phyloP scores from a whole-genome alignment of 2,329 filamentous ascomycete species.

The Zymoseptoria brevis region DNA sequence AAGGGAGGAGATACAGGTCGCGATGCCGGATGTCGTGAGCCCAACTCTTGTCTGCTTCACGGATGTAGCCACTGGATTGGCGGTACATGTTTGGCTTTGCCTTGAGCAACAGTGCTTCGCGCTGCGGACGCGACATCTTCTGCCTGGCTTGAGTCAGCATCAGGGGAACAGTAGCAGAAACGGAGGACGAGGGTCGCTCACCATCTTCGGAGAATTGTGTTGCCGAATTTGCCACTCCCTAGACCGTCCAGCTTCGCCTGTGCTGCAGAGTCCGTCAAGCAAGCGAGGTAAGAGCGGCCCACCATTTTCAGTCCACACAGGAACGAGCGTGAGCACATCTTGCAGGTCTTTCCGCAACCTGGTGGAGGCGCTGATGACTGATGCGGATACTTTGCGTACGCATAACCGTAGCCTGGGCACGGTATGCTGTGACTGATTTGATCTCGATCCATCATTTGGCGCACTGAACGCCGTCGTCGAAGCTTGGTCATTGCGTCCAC shows the following conservation, averaged over 20 bases:
- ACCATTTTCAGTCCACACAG: no score
- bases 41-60: neutral
- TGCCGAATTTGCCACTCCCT: no score
- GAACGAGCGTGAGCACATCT: neutral
- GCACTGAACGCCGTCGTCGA: no score
- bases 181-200: no score
- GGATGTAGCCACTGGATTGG: neutral
- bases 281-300: no score
- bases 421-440: neutral
- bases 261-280: no score
- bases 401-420: neutral
- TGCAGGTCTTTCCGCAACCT: neutral
- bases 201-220: no score
- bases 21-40: neutral
- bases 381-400: neutral
- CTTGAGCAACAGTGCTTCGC: constrained; percentile 2
- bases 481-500: no score
- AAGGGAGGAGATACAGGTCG: constrained; percentile 8
- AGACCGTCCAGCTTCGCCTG: no score
- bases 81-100: constrained; percentile 10
- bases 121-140: constrained; percentile 6
- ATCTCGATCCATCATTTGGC: no score
- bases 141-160: neutral
- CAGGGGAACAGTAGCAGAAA: no score
- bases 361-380: neutral